Conservation (phyloP, 148 eudicot genomes). For the Silene uniflora region DNA sequence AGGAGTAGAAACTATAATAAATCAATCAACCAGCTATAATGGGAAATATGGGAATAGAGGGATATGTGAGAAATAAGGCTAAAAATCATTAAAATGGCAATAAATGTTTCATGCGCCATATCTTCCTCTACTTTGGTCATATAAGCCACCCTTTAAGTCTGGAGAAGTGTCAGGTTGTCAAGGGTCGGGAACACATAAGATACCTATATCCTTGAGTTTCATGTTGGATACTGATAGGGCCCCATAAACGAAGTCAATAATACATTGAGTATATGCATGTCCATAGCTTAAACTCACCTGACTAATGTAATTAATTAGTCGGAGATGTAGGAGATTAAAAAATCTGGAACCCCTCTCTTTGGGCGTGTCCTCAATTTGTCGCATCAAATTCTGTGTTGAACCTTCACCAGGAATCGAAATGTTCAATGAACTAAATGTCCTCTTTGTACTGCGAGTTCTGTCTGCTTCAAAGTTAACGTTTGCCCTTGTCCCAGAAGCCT, state of each 20-base stretch:
- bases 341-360: conserved; percentile 55
- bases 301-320: conserved; percentile 40
- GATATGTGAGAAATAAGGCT: background rate
- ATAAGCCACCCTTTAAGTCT: background rate
- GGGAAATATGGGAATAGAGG: background rate
- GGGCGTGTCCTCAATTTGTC: conserved; percentile 46
- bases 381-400: conserved; percentile 23
- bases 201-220: background rate
- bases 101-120: background rate
- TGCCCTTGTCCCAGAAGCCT: conserved; percentile 32
- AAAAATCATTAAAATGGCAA: no score
- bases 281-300: conserved; percentile 41
- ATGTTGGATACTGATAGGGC: background rate
- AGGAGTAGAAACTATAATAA: background rate
- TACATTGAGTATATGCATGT: background rate
- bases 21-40: background rate
- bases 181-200: background rate
- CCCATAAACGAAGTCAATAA: background rate
- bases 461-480: conserved; percentile 38
- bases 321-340: conserved; percentile 31
- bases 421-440: conserved; percentile 38
- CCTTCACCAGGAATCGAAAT: conserved; percentile 43
- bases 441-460: conserved; percentile 37
- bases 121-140: background rate
- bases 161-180: background rate